These are phyloP conservation scores for Mediolabrus comicus DNA, from an alignment of 108 stramenopile genomes.

Conservation along the genomic window DNA sequence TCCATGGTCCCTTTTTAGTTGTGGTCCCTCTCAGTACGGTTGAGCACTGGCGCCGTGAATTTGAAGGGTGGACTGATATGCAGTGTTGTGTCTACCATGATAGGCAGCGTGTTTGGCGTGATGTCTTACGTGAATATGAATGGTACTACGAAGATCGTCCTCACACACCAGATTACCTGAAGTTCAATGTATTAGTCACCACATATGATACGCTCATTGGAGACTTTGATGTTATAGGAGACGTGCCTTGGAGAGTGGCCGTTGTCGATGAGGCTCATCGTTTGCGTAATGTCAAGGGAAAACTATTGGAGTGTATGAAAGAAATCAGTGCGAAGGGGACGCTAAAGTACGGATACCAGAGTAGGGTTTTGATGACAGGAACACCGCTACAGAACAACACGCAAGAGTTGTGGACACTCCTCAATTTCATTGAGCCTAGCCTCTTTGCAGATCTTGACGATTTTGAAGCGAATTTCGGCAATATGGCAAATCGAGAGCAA, in stretches of 20 bases:
- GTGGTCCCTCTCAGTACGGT: conserved; percentile 97
- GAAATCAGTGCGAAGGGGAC: conserved; percentile 86
- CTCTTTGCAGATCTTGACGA: conserved; percentile 89
- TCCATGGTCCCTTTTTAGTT: conserved; percentile 92
- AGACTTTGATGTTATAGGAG: conserved; percentile 88
- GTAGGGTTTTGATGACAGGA: conserved; percentile 96
- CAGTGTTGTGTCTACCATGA: conserved; percentile 96
- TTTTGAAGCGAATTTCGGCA: conserved; percentile 89
- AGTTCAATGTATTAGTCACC: conserved; percentile 94
- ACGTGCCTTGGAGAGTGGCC: conserved; percentile 84
- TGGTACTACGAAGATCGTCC: conserved; percentile 97
- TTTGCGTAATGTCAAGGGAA: conserved; percentile 90
- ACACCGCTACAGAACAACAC: conserved; percentile 99
- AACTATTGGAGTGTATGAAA: conserved; percentile 93
- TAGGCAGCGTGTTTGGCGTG: conserved; percentile 90
- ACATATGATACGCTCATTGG: conserved; percentile 93
- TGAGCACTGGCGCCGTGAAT: conserved; percentile 98
- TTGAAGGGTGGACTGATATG: conserved; percentile 97
- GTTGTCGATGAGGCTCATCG: conserved; percentile 99
- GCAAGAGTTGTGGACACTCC: conserved; percentile 94
- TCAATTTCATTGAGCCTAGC: conserved; percentile 97
- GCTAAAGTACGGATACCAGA: conserved; percentile 90
- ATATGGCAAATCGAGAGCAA: conserved; percentile 90
- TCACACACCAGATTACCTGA: conserved; percentile 93
- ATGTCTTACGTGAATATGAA: conserved; percentile 96